Base-by-base conservation (phyloP, 371 early-diverging fungal species). In the Chytridium lagenaria region DNA sequence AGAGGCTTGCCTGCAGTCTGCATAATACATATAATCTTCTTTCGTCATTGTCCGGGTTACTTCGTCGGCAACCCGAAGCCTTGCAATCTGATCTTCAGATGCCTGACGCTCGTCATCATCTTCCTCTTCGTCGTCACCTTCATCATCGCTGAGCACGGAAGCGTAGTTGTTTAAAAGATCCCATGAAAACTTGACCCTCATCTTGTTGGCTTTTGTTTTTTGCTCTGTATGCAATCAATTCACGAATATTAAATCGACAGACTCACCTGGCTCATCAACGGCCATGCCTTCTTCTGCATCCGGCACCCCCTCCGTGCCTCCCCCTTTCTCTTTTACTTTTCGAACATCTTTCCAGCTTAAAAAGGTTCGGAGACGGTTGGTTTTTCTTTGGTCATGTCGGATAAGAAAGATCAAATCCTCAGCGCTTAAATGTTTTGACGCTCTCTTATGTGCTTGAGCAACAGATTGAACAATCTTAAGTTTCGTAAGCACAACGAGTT, bases 1-100 rank as follows among this genome's bases (percentile, higher is more conserved):
- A 0, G 95, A 95, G 0, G 99, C 98, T 80, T 96, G 96, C 34
- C 99, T 87, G 81, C 99, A 98, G 80, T 99, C 99, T 26, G 98
- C 93, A 78, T 96, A 99, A 82, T 96, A 94, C 23, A 98, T 95
- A 79, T 99, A 99, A 85, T 99, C 98, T 39, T 98, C 98, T 73
- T 95, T 90, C 34, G 96, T 94, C 99, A 99, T 99, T 10, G 89
- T 92, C 34, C 90, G 85, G 12, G 99, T 99, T 2, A 96, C 86
- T 69, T 93, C 92, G 74, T 99, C 98, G 0, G 97, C 96, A 63
- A 90, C 87, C 74, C 72, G 33, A 34, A 84, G 69, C 1, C 86
- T 79, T 12, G 63, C 55, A 61, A 94, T 88, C 23, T 95, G 92
- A 50, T 95, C 95, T 74, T 90, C 89, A 78, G 93, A 93, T 0